phyloP scores from a whole-genome alignment of 345 rosid genomes.

The Pseudoturritis turrita region DNA sequence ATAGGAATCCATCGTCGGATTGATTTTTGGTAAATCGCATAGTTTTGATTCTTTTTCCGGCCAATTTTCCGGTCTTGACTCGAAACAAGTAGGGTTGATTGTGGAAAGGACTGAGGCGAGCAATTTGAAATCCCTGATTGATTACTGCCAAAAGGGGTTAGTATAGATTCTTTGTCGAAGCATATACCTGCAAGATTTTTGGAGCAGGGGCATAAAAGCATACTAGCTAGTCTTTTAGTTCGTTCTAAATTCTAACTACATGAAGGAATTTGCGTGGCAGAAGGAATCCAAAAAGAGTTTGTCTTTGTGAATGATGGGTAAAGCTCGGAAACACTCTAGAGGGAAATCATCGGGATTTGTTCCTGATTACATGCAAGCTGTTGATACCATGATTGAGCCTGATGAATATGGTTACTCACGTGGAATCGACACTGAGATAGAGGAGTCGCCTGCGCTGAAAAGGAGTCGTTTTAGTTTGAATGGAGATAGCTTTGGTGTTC shows the following conservation, averaged over 20 bases:
- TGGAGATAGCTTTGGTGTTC: slow-evolving; percentile 40
- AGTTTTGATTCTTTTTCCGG: not conserved
- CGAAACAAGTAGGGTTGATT: not conserved
- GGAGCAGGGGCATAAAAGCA: not conserved
- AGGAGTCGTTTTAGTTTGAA: slow-evolving; percentile 59
- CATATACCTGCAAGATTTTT: not conserved
- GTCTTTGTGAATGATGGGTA: slow-evolving; percentile 51
- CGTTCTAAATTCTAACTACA: not conserved
- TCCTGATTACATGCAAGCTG: slow-evolving; percentile 53
- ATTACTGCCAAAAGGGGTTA: not conserved
- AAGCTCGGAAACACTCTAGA: slow-evolving; percentile 61
- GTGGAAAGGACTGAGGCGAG: not conserved
- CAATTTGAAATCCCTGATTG: not conserved
- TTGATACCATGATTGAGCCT: slow-evolving; percentile 62
- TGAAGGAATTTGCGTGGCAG: slow-evolving; percentile 36
- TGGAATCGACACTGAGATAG: slow-evolving; percentile 45
- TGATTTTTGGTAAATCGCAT: slow-evolving; percentile 8
- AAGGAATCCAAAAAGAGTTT: slow-evolving; percentile 38
- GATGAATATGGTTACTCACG: slow-evolving; percentile 72
- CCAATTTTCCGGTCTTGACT: not conserved
- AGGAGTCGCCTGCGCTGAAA: slow-evolving; percentile 49
- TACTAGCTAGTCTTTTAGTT: not conserved
- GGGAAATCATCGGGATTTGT: slow-evolving; percentile 59
- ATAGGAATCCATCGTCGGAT: not conserved
- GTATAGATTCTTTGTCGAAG: not conserved